Conservation (phyloP, 495 filamentous ascomycete genomes). For the Podospora sp. region DNA sequence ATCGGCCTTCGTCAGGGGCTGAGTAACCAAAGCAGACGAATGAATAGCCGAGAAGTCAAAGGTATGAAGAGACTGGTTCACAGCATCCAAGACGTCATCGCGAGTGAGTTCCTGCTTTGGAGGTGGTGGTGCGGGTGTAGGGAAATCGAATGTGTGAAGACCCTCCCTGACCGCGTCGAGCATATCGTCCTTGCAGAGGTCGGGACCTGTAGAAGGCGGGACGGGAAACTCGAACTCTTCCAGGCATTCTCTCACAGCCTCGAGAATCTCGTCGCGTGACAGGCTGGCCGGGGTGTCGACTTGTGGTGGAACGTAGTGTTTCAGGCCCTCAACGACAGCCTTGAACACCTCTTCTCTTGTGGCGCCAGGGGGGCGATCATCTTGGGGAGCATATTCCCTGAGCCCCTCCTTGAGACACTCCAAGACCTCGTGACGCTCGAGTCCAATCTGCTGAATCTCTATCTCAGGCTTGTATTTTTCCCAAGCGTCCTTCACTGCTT, state of each 20-base stretch:
- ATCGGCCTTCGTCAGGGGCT: conserved; percentile 29
- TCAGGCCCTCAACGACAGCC: conserved; percentile 79
- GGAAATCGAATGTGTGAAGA: conserved; percentile 49
- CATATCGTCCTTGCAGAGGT: conserved; percentile 56
- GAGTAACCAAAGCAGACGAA: conserved; percentile 31
- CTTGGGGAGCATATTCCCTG: conserved; percentile 67
- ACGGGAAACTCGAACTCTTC: conserved; percentile 70
- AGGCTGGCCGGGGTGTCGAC: conserved; percentile 66
- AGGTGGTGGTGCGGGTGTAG: conserved; percentile 30
- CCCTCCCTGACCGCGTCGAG: conserved; percentile 58
- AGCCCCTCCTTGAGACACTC: conserved; percentile 82
- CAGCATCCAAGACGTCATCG: conserved; percentile 48
- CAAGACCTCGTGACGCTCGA: conserved; percentile 86
- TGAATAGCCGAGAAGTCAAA: conserved; percentile 42
- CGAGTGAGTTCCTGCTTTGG: conserved; percentile 30
- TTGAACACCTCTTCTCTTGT: conserved; percentile 78
- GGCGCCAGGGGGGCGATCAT: conserved; percentile 49
- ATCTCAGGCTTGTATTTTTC: conserved; percentile 92
- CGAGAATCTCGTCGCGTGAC: conserved; percentile 75
- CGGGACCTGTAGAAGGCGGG: conserved; percentile 46
- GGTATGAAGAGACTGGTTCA: conserved; percentile 44
- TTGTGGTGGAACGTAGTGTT: conserved; percentile 72
- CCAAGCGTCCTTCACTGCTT: conserved; percentile 84
- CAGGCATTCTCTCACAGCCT: conserved; percentile 74
- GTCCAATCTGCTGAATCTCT: conserved; percentile 81